A percentile compares a stretch with the other conserved stretches of the same genome.
Evolutionary conservation across 139 green algal species (phyloP).

Genomic region (Micractinium sp.): DNA sequence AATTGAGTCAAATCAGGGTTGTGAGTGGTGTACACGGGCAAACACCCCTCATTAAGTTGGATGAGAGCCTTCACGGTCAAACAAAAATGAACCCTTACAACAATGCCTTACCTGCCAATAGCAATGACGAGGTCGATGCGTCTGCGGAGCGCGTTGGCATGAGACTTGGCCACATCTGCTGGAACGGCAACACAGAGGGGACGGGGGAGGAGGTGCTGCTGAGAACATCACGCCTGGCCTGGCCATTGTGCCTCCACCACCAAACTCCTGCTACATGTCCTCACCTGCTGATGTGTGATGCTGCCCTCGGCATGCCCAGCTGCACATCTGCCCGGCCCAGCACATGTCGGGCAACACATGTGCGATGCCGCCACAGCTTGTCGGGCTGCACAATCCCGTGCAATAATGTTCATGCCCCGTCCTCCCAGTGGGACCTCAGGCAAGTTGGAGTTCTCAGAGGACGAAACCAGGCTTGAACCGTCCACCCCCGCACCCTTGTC

Average conservation of each 20-base stretch:
- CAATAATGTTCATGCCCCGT: too few relatives aligned
- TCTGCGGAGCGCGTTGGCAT: constrained; percentile 33
- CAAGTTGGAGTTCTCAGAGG: too few relatives aligned
- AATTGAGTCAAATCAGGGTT: too few relatives aligned
- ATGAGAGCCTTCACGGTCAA: too few relatives aligned
- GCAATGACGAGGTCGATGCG: constrained; percentile 41
- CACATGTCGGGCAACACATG: background rate
- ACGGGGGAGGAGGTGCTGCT: background rate
- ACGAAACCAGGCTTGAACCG: too few relatives aligned
- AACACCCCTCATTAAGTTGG: too few relatives aligned
- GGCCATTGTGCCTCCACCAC: too few relatives aligned
- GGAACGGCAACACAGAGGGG: background rate
- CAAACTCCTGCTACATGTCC: background rate
- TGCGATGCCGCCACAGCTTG: background rate
- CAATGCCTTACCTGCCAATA: background rate
- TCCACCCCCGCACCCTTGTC: constrained; percentile 2
- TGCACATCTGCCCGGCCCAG: background rate
- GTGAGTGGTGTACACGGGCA: too few relatives aligned
- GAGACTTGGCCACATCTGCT: constrained; percentile 4
- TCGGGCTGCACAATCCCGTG: background rate
- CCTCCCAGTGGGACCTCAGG: too few relatives aligned
- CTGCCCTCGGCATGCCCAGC: background rate
- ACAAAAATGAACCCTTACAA: background rate
- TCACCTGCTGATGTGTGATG: background rate
- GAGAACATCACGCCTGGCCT: too few relatives aligned